Evolutionary conservation across 768 basidiomycete species (phyloP).

Genomic region (Galerina sulciceps): DNA sequence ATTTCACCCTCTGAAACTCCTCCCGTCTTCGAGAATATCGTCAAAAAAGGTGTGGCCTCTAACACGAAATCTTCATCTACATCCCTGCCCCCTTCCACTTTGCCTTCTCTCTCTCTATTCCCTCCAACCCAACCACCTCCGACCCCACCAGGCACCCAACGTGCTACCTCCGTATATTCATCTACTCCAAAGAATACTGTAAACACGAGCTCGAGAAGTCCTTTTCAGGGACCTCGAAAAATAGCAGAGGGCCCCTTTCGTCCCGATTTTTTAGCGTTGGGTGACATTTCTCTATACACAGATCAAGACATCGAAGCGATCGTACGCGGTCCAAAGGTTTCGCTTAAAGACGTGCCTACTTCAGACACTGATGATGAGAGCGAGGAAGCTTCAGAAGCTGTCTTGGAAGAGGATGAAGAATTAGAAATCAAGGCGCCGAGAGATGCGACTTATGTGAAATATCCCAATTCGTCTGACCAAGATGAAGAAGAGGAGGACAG

Average conservation of each 20-base stretch:
- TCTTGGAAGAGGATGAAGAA: constrained; percentile 36
- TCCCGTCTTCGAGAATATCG: neutral
- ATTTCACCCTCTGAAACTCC: neutral
- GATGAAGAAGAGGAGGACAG: constrained; percentile 36
- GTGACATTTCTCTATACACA: constrained; percentile 25
- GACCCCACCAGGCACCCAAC: neutral
- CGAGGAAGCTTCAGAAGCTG: constrained; percentile 37
- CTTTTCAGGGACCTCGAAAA: neutral
- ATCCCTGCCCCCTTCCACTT: neutral
- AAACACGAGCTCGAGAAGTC: neutral
- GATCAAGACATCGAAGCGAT: constrained; percentile 39
- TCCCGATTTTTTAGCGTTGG: constrained; percentile 12
- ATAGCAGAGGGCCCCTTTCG: neutral
- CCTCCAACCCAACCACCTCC: neutral
- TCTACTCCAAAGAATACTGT: constrained; percentile 1
- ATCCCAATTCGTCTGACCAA: constrained; percentile 37
- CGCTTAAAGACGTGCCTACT: constrained; percentile 39
- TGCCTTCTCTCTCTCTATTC: constrained; percentile 5
- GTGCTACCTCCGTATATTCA: constrained; percentile 1
- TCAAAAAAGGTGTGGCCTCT: neutral
- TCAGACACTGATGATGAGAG: constrained; percentile 42
- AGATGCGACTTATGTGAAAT: constrained; percentile 8
- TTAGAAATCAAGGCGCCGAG: constrained; percentile 10
- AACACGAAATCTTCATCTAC: neutral
- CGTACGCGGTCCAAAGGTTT: constrained; percentile 40